Percentiles rank a stretch among this genome's conserved stretches.
Evolutionary conservation across 2,329 filamentous ascomycete species (phyloP).

Genomic region (Sporothrix humicola): DNA sequence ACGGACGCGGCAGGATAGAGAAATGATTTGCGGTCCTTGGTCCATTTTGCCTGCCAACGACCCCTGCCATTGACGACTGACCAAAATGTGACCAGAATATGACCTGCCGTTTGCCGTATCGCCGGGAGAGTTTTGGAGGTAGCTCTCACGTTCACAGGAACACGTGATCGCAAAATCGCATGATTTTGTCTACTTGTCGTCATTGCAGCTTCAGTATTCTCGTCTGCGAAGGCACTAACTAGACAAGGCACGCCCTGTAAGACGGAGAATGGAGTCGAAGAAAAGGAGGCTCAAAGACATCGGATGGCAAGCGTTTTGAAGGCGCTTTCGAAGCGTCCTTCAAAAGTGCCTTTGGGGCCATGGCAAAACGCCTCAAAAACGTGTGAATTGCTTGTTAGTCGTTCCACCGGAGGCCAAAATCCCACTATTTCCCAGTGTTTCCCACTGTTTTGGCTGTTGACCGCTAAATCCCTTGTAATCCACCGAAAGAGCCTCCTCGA

Average conservation of each 20-base stretch:
- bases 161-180: neutral
- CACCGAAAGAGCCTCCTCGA: too few relatives aligned
- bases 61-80: neutral
- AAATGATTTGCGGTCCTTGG: neutral
- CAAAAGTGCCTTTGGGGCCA: neutral
- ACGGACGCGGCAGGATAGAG: too few relatives aligned
- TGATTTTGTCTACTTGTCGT: neutral
- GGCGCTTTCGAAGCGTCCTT: too few relatives aligned
- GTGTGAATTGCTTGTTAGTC: neutral
- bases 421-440: too few relatives aligned
- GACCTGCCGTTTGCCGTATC: neutral
- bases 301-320: neutral
- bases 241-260: neutral
- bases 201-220: neutral
- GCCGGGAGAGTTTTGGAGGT: neutral
- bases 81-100: too few relatives aligned
- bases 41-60: neutral
- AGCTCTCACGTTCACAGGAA: neutral
- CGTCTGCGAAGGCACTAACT: neutral
- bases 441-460: too few relatives aligned
- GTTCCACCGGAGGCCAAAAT: too few relatives aligned
- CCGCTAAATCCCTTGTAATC: too few relatives aligned
- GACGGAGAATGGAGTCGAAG: neutral
- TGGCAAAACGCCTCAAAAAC: neutral
- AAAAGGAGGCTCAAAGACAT: slow-evolving; percentile 11